A percentile compares a stretch with the other conserved stretches of the same genome.
Evolutionary conservation across 306 rosid genomes (phyloP).

Genomic region (Begonia loranthoides): DNA sequence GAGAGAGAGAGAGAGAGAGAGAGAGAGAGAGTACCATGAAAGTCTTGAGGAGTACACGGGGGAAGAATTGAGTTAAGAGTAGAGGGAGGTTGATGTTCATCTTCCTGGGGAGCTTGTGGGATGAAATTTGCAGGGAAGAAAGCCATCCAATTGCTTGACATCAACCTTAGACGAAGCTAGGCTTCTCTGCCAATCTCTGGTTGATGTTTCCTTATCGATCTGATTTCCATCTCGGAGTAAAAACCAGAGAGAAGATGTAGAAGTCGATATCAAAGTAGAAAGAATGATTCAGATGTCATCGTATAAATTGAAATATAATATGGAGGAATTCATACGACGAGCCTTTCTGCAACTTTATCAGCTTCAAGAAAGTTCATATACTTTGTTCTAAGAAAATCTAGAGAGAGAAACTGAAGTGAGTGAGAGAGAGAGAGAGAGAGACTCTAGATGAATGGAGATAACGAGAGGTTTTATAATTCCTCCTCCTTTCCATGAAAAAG

Average conservation of each 20-base stretch:
- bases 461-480: neutral
- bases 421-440: neutral
- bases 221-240: neutral
- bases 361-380: neutral
- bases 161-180: conserved; percentile 1
- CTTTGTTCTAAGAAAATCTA: neutral
- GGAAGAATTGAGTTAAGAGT: conserved; percentile 58
- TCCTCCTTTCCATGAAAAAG: neutral
- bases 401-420: neutral
- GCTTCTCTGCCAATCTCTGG: neutral
- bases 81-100: conserved; percentile 17
- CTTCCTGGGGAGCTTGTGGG: conserved; percentile 66
- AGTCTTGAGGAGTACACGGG: conserved; percentile 28
- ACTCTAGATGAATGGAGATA: neutral
- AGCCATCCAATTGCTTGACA: conserved; percentile 65
- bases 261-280: no score
- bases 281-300: neutral
- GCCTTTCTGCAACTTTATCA: neutral
- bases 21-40: neutral
- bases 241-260: neutral
- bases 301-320: neutral
- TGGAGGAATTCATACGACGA: neutral
- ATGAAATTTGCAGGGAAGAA: conserved; percentile 91
- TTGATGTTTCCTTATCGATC: neutral
- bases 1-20: neutral